Conservation (phyloP, 2,329 filamentous ascomycete genomes). For the Scytalidium sp. region DNA sequence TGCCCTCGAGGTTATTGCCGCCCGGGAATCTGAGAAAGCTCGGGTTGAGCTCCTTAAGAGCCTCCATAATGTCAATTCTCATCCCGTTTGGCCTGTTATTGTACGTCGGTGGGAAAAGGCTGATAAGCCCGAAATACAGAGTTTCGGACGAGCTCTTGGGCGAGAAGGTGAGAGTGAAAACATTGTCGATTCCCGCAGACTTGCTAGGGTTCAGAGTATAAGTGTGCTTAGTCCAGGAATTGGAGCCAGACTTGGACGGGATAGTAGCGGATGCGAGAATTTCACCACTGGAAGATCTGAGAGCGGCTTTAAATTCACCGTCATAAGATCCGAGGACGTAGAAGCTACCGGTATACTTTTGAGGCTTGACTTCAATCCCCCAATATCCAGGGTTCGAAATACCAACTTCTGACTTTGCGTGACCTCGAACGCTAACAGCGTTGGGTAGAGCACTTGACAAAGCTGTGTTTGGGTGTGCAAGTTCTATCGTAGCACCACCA, state of each 20-base stretch:
- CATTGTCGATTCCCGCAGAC: constrained; percentile 33
- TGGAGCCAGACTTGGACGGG: constrained; percentile 1
- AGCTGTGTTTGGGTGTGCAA: too few relatives aligned
- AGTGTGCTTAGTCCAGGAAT: constrained; percentile 19
- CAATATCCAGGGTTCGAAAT: constrained; percentile 54
- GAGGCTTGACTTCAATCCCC: constrained; percentile 41
- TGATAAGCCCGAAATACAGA: constrained; percentile 55
- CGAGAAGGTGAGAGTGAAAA: constrained; percentile 45
- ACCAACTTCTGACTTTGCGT: constrained; percentile 36
- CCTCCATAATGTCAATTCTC: constrained; percentile 50
- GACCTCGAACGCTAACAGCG: constrained; percentile 25
- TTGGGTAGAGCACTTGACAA: constrained; percentile 21
- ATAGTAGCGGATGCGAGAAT: constrained; percentile 19
- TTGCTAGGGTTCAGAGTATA: constrained; percentile 13
- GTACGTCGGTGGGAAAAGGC: constrained; percentile 56
- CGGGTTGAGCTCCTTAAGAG: constrained; percentile 47
- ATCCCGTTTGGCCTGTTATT: constrained; percentile 54
- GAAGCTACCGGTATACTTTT: constrained; percentile 25
- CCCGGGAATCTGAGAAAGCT: constrained; percentile 62
- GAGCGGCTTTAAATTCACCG: constrained; percentile 26
- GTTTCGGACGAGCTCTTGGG: constrained; percentile 22
- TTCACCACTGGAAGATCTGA: constrained; percentile 13
- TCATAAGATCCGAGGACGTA: constrained; percentile 18
- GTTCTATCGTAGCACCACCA: too few relatives aligned
- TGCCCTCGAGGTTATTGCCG: constrained; percentile 41